phyloP scores from a whole-genome alignment of 2,329 filamentous ascomycete genomes.

The Trichoderma guizhouense region DNA sequence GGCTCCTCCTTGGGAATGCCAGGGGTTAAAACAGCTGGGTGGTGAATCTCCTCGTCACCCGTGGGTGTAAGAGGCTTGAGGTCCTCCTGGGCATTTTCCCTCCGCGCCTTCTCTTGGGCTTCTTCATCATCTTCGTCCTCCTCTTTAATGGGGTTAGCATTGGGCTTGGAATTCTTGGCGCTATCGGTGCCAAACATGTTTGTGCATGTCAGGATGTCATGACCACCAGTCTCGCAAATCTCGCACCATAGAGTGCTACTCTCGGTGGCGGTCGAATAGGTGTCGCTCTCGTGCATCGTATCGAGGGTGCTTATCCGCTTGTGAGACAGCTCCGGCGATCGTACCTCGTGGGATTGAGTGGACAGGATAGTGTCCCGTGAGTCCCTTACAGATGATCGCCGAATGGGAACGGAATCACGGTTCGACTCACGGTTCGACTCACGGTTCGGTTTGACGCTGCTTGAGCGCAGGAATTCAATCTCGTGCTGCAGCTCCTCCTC shows the following conservation, averaged over 20 bases:
- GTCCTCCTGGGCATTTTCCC: conserved; percentile 36
- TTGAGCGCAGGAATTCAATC: conserved; percentile 61
- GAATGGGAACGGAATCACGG: conserved; percentile 38
- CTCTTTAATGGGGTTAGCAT: neutral
- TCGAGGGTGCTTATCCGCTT: conserved; percentile 57
- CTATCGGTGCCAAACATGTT: conserved; percentile 70
- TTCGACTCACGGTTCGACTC: conserved; percentile 24
- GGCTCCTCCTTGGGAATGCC: conserved; percentile 44
- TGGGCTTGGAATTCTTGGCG: conserved; percentile 29
- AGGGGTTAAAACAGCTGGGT: conserved; percentile 55
- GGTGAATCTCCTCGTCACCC: conserved; percentile 39
- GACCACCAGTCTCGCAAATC: conserved; percentile 87
- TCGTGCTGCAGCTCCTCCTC: conserved; percentile 88
- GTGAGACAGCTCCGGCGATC: conserved; percentile 46
- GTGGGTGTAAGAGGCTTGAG: conserved; percentile 40
- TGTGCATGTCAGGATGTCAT: conserved; percentile 91
- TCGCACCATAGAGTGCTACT: conserved; percentile 83
- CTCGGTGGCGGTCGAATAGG: conserved; percentile 67
- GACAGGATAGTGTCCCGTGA: conserved; percentile 64
- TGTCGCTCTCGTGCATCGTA: conserved; percentile 68
- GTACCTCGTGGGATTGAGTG: conserved; percentile 47
- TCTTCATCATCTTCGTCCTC: neutral
- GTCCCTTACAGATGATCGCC: conserved; percentile 60
- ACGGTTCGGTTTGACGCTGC: conserved; percentile 27
- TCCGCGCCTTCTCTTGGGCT: conserved; percentile 32